A percentile compares a stretch with the other conserved stretches of the same genome.
phyloP scores from a whole-genome alignment of 2,329 filamentous ascomycete species.

The Penicillium psychrosexuale region DNA sequence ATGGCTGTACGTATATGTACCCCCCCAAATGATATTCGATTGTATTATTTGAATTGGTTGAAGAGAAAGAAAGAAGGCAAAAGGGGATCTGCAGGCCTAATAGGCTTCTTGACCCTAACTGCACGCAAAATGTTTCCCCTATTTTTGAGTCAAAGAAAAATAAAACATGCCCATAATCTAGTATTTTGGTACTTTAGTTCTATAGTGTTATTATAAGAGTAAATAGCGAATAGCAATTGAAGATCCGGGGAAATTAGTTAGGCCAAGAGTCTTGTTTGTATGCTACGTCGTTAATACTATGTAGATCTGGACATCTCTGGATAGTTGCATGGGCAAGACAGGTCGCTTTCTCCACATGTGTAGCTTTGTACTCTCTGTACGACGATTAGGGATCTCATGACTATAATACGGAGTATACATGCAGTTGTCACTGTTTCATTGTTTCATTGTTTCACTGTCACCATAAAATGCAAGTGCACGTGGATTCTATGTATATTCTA shows the following conservation, averaged over 20 bases:
- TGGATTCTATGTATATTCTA: background rate
- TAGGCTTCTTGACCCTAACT: background rate
- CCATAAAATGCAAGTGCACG: background rate
- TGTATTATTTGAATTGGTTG: background rate
- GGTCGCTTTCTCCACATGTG: background rate
- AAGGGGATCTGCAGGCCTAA: conserved; percentile 8
- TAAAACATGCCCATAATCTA: background rate
- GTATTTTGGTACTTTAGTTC: background rate
- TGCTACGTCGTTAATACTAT: background rate
- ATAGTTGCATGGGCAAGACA: background rate
- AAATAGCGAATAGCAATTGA: conserved; percentile 6
- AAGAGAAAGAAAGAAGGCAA: conserved; percentile 3
- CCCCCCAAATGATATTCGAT: background rate
- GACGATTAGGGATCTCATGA: background rate
- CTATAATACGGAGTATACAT: background rate
- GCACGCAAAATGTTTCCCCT: background rate
- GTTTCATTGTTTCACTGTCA: background rate
- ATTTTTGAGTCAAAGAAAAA: background rate
- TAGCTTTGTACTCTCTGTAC: background rate
- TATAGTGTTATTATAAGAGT: background rate
- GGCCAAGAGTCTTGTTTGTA: background rate
- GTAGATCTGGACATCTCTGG: background rate
- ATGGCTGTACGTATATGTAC: background rate
- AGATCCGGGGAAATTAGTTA: conserved; percentile 18
- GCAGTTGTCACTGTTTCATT: background rate